Conservation (phyloP, 1,284 basidiomycete genomes). For the Sporisorium reilianum region DNA sequence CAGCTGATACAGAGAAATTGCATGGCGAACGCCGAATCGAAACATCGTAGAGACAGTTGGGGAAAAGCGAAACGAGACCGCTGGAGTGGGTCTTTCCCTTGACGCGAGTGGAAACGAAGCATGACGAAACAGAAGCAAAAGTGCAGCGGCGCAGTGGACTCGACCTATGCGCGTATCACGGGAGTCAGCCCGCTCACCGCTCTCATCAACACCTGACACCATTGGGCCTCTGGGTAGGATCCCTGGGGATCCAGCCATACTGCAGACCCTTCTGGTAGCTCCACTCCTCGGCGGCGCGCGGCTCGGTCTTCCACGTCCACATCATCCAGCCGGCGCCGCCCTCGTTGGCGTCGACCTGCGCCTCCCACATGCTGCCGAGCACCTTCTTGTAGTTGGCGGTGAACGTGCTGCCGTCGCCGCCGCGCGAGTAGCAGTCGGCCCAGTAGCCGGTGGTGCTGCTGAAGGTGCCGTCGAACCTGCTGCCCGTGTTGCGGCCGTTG, state of each 20-base stretch:
- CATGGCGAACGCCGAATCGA: not conserved
- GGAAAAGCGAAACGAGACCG: not conserved
- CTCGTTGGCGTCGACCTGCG: slow-evolving; percentile 73
- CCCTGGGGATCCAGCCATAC: slow-evolving; percentile 62
- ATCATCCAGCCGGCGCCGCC: slow-evolving; percentile 79
- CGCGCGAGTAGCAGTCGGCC: slow-evolving; percentile 80
- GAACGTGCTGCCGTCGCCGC: slow-evolving; percentile 80
- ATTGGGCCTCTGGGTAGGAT: slow-evolving; percentile 48
- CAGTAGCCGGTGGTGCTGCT: slow-evolving; percentile 68
- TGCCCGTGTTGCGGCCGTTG: slow-evolving; percentile 75
- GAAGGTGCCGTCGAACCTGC: slow-evolving; percentile 83
- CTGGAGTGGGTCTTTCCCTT: too few relatives aligned
- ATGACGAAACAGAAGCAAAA: too few relatives aligned
- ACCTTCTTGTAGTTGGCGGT: slow-evolving; percentile 84
- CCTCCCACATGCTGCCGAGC: slow-evolving; percentile 85
- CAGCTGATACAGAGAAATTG: not conserved
- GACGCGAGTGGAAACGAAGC: not conserved
- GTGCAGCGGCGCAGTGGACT: not conserved
- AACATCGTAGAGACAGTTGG: slow-evolving; percentile 25
- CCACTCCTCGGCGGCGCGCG: slow-evolving; percentile 64
- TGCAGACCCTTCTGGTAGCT: slow-evolving; percentile 66
- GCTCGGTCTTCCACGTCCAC: slow-evolving; percentile 83
- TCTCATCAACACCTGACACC: slow-evolving; percentile 33
- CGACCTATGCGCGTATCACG: not conserved
- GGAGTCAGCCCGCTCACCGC: too few relatives aligned